A percentile compares a stretch with the other conserved stretches of the same genome.
These are phyloP conservation scores for Xerocomellus chrysenteron DNA, from an alignment of 768 basidiomycete species.

Conservation along the genomic window DNA sequence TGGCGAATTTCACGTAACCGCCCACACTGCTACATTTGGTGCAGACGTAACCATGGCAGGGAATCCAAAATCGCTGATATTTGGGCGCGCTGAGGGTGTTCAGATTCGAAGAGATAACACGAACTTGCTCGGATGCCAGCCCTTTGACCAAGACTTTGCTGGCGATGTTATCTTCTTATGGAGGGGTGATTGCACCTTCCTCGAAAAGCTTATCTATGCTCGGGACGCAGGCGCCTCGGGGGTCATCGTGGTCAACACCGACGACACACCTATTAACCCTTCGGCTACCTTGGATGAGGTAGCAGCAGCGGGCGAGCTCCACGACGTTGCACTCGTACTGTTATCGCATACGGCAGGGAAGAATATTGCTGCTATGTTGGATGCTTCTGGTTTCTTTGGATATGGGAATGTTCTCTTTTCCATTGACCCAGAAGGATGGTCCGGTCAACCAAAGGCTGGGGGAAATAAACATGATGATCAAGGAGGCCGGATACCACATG, in stretches of 20 bases:
- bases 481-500: conserved; percentile 40
- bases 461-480: conserved; percentile 21
- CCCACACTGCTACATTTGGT: conserved; percentile 70
- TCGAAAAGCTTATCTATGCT: conserved; percentile 76
- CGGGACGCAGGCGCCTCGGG: conserved; percentile 71
- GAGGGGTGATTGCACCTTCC: conserved; percentile 86
- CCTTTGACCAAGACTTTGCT: conserved; percentile 48
- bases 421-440: conserved; percentile 41
- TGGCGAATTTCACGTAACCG: conserved; percentile 53
- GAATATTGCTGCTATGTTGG: conserved; percentile 54
- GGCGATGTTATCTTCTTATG: conserved; percentile 59
- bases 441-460: conserved; percentile 21
- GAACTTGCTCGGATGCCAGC: conserved; percentile 61
- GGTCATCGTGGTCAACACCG: conserved; percentile 70
- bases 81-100: conserved; percentile 54
- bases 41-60: conserved; percentile 48
- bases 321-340: conserved; percentile 59
- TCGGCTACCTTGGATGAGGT: conserved; percentile 60
- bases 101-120: conserved; percentile 48
- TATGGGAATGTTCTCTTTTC: conserved; percentile 51
- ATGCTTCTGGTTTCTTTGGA: conserved; percentile 45
- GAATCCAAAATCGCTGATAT: conserved; percentile 36
- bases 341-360: conserved; percentile 53
- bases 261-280: conserved; percentile 62
- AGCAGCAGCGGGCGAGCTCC: conserved; percentile 53